Base-by-base conservation (phyloP, 305 asterid species). In the Fraxinus ornus region DNA sequence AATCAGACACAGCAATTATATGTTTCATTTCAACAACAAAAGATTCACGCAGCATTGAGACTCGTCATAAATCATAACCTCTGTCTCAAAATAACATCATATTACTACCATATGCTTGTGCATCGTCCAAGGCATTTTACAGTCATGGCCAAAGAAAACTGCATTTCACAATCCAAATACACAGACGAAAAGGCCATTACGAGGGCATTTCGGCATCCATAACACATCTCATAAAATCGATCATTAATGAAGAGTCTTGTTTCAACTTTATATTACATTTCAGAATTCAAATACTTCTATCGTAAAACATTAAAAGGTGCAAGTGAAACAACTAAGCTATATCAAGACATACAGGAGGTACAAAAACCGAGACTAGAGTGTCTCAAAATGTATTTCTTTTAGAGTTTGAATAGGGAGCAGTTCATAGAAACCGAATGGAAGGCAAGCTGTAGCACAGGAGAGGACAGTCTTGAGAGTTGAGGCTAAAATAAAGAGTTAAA, bases 281-380 rank as follows among this genome's bases (percentile, higher is more conserved):
- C 60, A 73, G 83, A 55, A 81, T 74, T 79, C 85, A 74, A 74
- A 83, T 80, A 77, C 83, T 76, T 37, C 36, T 36, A 86, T 81
- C 57, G 30, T 30, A 57, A 76, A 64, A 75, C 68, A 15, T 49
- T 49, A 49, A 49, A 49, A 78, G 78, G 77, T 57, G 68, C 0
- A 66, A 77, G 32, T 66, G 52, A 47, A 74, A 81, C 73, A 36
- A 64, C 28, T 64, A 6, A 0, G 78, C 24, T 22, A n/a, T 26
- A 5, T 37, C 76, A 32, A 70, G 41, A 32, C 24, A 13, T 68
- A 13, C 21, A 30, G 7, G 21, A 68, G 75, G 41, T 70, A 70
- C 41, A 70, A 32, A 32, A 32, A 70, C 41, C 12, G 1, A 73
- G 30, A 75, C n/a, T 8, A 26, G 39, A 44, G 49, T 17, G 62